These are phyloP conservation scores for Populus alba DNA, from an alignment of 345 rosid species.

Conservation along the genomic window DNA sequence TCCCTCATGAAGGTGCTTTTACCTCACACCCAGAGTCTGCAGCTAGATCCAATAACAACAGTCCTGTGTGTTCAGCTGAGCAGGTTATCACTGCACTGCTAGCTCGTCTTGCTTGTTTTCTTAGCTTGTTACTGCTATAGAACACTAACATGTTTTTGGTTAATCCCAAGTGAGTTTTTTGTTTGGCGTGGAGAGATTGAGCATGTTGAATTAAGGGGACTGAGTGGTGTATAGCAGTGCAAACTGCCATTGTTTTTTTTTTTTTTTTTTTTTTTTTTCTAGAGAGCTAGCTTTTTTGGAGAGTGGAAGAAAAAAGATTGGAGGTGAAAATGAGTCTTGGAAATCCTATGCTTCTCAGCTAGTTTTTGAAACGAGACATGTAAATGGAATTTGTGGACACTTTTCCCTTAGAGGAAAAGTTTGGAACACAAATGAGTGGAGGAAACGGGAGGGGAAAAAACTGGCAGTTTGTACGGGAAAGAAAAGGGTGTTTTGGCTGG, in stretches of 20 bases:
- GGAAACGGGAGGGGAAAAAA: slow-evolving; percentile 19
- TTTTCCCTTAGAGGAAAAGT: not conserved
- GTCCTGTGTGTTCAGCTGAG: slow-evolving; percentile 55
- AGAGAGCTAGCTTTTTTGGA: slow-evolving; percentile 11
- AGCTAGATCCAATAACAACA: slow-evolving; percentile 81
- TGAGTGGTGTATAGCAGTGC: slow-evolving; percentile 69
- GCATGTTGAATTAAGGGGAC: slow-evolving; percentile 63
- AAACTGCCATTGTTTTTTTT: slow-evolving; percentile 58
- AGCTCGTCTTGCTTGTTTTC: slow-evolving; percentile 19
- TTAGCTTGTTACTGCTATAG: slow-evolving; percentile 35
- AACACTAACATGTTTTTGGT: slow-evolving; percentile 51
- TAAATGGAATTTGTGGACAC: not conserved
- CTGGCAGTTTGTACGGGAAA: slow-evolving; percentile 40
- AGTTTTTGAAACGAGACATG: not conserved
- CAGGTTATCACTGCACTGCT: slow-evolving; percentile 54
- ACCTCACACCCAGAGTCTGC: slow-evolving; percentile 96
- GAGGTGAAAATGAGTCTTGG: not conserved
- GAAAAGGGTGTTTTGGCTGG: slow-evolving; percentile 4
- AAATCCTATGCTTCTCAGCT: not conserved
- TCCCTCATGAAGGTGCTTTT: slow-evolving; percentile 87
- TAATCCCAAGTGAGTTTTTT: slow-evolving; percentile 43
- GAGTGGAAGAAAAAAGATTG: not conserved
- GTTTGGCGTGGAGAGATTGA: slow-evolving; percentile 58
- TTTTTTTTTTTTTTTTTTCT: slow-evolving; percentile 12
- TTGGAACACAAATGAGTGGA: slow-evolving; percentile 36